phyloP scores from a whole-genome alignment of 2,329 filamentous ascomycete genomes.

The Talaromyces amestolkiae region DNA sequence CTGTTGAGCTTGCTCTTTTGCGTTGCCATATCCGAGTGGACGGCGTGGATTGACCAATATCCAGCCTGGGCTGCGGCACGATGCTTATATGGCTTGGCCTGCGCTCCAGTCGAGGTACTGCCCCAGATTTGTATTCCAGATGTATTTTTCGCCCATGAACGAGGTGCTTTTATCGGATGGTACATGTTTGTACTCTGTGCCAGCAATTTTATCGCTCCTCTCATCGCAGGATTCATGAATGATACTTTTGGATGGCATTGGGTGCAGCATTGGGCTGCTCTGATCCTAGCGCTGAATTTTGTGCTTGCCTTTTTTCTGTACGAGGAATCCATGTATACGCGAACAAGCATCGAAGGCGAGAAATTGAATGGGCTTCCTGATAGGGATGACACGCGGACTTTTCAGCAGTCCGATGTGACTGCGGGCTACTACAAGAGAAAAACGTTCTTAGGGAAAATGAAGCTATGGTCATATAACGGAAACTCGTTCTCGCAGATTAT shows the following conservation, averaged over 20 bases:
- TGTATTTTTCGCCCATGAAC: constrained; percentile 47
- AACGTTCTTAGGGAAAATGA: constrained; percentile 26
- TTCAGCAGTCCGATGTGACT: constrained; percentile 2
- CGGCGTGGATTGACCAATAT: constrained; percentile 18
- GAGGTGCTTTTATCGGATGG: constrained; percentile 43
- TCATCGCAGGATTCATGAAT: constrained; percentile 52
- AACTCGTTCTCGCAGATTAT: constrained; percentile 22
- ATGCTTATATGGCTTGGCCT: constrained; percentile 47
- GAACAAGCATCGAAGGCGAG: constrained; percentile 34
- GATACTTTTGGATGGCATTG: constrained; percentile 52
- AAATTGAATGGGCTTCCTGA: constrained; percentile 23
- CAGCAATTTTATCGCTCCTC: constrained; percentile 48
- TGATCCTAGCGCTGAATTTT: constrained; percentile 50
- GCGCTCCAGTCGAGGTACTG: constrained; percentile 50
- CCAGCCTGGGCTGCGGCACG: constrained; percentile 17
- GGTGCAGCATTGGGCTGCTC: constrained; percentile 55
- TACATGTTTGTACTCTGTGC: constrained; percentile 48
- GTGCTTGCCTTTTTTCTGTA: constrained; percentile 58
- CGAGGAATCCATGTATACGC: constrained; percentile 59
- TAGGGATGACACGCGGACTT: constrained; percentile 14
- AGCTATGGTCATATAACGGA: constrained; percentile 27
- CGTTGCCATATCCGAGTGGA: constrained; percentile 19
- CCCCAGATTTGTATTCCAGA: constrained; percentile 49
- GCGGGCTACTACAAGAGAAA: constrained; percentile 10
- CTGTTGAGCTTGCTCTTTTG: constrained; percentile 19